phyloP scores from a whole-genome alignment of 2,329 filamentous ascomycete genomes.

The Huntiella moniliformis region DNA sequence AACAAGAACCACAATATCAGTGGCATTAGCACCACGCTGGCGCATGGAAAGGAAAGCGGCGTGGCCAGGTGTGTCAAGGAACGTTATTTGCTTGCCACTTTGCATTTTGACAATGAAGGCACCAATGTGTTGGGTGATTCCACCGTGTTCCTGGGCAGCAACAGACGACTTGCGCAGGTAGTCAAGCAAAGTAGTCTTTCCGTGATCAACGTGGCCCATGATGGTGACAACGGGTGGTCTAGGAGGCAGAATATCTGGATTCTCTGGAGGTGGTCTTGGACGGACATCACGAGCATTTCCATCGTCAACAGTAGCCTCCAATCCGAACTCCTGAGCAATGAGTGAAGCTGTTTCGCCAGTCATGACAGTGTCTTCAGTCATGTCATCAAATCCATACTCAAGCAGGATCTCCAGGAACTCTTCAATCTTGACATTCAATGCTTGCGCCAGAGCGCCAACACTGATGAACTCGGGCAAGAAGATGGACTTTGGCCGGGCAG shows the following conservation, averaged over 20 bases:
- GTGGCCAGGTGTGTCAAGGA: slow-evolving; percentile 91
- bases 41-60: slow-evolving; percentile 93
- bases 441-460: slow-evolving; percentile 60
- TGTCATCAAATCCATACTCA: slow-evolving; percentile 77
- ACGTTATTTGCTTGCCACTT: slow-evolving; percentile 78
- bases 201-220: slow-evolving; percentile 98
- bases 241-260: slow-evolving; percentile 46
- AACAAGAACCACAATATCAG: slow-evolving; percentile 88
- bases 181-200: slow-evolving; percentile 91
- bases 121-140: slow-evolving; percentile 96
- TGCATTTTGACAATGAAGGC: slow-evolving; percentile 85
- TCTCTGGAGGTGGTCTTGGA: slow-evolving; percentile 48
- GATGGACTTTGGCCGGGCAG: slow-evolving; percentile 35
- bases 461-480: slow-evolving; percentile 81
- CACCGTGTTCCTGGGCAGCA: slow-evolving; percentile 78
- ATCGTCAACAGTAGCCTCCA: slow-evolving; percentile 59
- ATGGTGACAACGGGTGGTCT: slow-evolving; percentile 93
- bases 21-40: slow-evolving; percentile 84
- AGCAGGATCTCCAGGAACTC: slow-evolving; percentile 58
- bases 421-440: slow-evolving; percentile 50
- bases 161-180: slow-evolving; percentile 85
- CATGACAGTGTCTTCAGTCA: slow-evolving; percentile 66
- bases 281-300: slow-evolving; percentile 51
- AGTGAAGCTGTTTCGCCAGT: slow-evolving; percentile 80
- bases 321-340: slow-evolving; percentile 83